A percentile compares a stretch with the other conserved stretches of the same genome.
Evolutionary conservation across 2,329 filamentous ascomycete species (phyloP).

Genomic region (Bipolaris gigantea): DNA sequence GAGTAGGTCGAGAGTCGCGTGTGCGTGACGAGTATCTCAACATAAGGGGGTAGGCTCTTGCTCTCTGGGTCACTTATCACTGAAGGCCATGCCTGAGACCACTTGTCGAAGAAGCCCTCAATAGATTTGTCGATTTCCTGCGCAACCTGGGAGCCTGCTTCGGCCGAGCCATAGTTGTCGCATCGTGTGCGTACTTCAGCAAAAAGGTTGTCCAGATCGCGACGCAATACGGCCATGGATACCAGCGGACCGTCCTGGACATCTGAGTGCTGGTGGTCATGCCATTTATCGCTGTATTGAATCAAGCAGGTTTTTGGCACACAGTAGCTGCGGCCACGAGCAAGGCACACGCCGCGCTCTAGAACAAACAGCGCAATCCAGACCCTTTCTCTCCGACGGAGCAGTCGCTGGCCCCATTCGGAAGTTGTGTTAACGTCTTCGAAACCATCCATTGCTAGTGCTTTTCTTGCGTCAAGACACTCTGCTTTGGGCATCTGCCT

Average conservation of each 20-base stretch:
- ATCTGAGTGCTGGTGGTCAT: conserved; percentile 64
- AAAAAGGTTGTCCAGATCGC: conserved; percentile 66
- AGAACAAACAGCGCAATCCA: conserved; percentile 75
- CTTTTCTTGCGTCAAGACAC: conserved; percentile 67
- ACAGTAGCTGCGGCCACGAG: conserved; percentile 68
- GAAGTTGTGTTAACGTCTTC: conserved; percentile 63
- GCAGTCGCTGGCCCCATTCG: conserved; percentile 61
- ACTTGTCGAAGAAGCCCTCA: conserved; percentile 66
- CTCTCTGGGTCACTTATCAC: conserved; percentile 44
- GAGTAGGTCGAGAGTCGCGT: conserved; percentile 75
- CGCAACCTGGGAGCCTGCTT: conserved; percentile 57
- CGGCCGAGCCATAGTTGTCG: conserved; percentile 57
- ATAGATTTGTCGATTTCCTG: conserved; percentile 54
- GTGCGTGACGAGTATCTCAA: conserved; percentile 72
- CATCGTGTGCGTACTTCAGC: conserved; percentile 61
- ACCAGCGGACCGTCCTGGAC: conserved; percentile 70
- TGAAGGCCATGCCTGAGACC: conserved; percentile 62
- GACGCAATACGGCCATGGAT: conserved; percentile 69
- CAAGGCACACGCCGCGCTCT: conserved; percentile 72
- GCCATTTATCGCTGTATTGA: conserved; percentile 70
- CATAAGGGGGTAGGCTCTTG: conserved; percentile 66
- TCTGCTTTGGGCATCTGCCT: conserved; percentile 63
- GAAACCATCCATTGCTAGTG: conserved; percentile 69
- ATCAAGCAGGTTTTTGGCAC: conserved; percentile 68
- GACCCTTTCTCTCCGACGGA: conserved; percentile 67